Percentiles rank a stretch among this genome's conserved stretches.
Evolutionary conservation across 176 grass and related monocot genomes (phyloP).

Genomic region (Carex pumila): DNA sequence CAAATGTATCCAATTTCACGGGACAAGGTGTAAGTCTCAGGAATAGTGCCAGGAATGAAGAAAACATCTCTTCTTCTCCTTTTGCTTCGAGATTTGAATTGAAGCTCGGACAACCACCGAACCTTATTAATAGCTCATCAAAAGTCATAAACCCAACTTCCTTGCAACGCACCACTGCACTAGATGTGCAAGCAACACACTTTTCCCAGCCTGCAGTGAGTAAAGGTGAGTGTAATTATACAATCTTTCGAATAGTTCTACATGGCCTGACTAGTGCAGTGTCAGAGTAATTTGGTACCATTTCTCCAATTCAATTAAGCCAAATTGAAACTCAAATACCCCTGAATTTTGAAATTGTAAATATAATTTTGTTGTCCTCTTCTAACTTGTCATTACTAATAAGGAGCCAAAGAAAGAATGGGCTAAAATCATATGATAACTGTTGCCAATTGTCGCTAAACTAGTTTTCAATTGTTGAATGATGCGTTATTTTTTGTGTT

Average conservation of each 20-base stretch:
- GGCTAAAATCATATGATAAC: background rate
- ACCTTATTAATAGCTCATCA: conserved; percentile 43
- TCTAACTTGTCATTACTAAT: background rate
- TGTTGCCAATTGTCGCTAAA: background rate
- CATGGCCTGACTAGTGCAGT: background rate
- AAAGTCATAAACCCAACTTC: conserved; percentile 15
- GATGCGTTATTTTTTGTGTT: background rate
- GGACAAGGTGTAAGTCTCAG: conserved; percentile 20
- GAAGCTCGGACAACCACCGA: conserved; percentile 67
- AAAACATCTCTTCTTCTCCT: conserved; percentile 11
- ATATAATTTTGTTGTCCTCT: background rate
- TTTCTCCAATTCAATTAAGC: background rate
- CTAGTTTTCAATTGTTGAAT: conserved; percentile 1
- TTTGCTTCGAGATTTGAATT: conserved; percentile 61
- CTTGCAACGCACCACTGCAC: background rate
- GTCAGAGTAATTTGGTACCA: background rate
- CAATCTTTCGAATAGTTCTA: background rate
- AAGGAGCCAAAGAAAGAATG: background rate
- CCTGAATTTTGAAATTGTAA: background rate
- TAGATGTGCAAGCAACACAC: conserved; percentile 44
- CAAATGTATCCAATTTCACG: conserved; percentile 16
- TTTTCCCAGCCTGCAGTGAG: conserved; percentile 15
- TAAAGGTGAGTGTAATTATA: conserved; percentile 47
- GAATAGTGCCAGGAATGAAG: conserved; percentile 4
- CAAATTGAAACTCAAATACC: background rate